Evolutionary conservation across 345 rosid genomes (phyloP), one percentile per base, ranked within the genome.

Genomic region (Conringia planisiliqua): DNA sequence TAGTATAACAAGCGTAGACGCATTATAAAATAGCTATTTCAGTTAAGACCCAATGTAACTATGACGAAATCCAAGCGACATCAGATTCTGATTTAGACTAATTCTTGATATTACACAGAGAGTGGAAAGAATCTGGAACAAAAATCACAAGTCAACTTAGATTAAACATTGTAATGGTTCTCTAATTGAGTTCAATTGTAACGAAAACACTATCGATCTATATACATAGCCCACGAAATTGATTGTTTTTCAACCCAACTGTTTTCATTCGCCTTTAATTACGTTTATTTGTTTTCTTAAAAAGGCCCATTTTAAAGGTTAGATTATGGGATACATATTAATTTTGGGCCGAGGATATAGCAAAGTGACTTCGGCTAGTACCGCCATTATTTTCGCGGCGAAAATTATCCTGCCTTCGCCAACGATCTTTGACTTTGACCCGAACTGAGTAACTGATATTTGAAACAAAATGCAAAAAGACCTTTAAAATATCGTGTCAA

Each of bases 1-100:
- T 62, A 12, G 6, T 27, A 58, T 9, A 70, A 18, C 12, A 30
- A 30, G 66, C 12, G 44, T 58, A 71, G 30, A 16, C 29, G 52
- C 61, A 62, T 38, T 62, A 72, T 12, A 58, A 44, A 24, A 50
- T 32, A 30, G 2, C 1, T 24, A 33, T 52, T 17, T 29, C 40
- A 27, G 22, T 6, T 10, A 7, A 26, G 59, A 18, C 40, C 14
- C 10, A 48, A 4, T 36, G 67, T 35, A 61, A 35, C 13, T 29
- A 61, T 71, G 68, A 71, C 39, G 68, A 72, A 48, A 72, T 51
- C 36, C 13, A 72, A 62, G 52, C 30, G 32, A 27, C 68, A 50
- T 52, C 33, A 62, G 58, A 70, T 70, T 70, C 46, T 10, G 4
- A 14, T 0, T 48, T 48, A 12, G 54, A 62, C 75, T 51, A 36